Base-by-base conservation (phyloP, 169 alveolate genomes). In the Plasmodium blacklocki region DNA sequence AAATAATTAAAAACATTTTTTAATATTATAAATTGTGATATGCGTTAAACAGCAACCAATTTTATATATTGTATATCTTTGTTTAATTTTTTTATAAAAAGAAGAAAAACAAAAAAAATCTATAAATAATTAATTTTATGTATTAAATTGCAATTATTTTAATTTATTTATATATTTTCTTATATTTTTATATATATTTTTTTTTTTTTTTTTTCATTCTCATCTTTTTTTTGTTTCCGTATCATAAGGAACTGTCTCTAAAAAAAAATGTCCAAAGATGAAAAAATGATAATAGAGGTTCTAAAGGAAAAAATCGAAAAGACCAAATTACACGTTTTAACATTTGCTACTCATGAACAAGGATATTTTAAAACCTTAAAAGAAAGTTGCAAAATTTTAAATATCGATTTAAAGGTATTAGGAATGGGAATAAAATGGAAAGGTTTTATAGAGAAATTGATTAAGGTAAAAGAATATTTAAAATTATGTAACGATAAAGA, bases 341-440 rank as follows among this genome's bases (percentile, higher is more conserved):
- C 89, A 18, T 78, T 78, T 58, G 89, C 89, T 11, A 78, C 89
- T 6, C 89, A 78, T 58, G 89, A 78, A 58, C 89, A 78, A 52
- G 89, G 89, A 19, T 78, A 78, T 59, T 78, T 78, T 26, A 78
- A 59, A 49, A 78, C 89, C 26, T 32, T 78, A 56, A 32, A 78
- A 71, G 89, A 78, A 52, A 78, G 89, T 45, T 78, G 89, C 58
- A 64, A 66, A n/a, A 52, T 45, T n/a, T 26, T 78, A 26, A 78
- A 78, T 58, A 78, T 78, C 47, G 45, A 78, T 15, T 70, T 78
- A 47, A 18, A 52, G 26, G 74, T 78, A 18, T 45, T 78, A 64
- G 89, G 89, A 26, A 64, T 63, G 89, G 89, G 89, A 15, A 66
- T 64, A 15, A 78, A 78, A 66, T 78, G 89, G 89, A 73, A 66